Percentiles rank a stretch among this genome's conserved stretches.
Evolutionary conservation across 2,329 filamentous ascomycete genomes (phyloP).

Genomic region (Aschersonia sp.): DNA sequence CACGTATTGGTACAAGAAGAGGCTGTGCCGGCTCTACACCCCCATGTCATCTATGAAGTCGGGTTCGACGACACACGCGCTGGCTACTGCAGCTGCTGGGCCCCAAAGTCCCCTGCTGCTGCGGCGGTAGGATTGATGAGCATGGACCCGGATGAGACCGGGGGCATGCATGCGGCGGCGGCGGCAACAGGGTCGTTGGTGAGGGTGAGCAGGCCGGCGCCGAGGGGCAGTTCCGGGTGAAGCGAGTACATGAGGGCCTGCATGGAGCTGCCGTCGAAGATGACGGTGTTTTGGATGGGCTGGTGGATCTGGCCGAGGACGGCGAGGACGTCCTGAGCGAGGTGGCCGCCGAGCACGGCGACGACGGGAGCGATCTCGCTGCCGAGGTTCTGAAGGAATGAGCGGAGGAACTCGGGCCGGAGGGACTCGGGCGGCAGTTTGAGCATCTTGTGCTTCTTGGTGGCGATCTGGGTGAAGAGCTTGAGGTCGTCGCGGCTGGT

Average conservation of each 20-base stretch:
- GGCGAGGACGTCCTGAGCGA: slow-evolving; percentile 96
- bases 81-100: too few species aligned
- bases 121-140: too few species aligned
- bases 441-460: slow-evolving; percentile 62
- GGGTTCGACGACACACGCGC: too few species aligned
- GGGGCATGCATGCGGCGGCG: not conserved
- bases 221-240: slow-evolving; percentile 51
- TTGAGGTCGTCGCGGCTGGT: slow-evolving; percentile 51
- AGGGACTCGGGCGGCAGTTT: slow-evolving; percentile 55
- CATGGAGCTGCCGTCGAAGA: slow-evolving; percentile 78
- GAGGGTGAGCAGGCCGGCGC: slow-evolving; percentile 28
- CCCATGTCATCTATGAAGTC: too few species aligned
- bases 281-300: slow-evolving; percentile 85
- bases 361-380: slow-evolving; percentile 77
- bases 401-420: slow-evolving; percentile 58
- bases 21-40: too few species aligned
- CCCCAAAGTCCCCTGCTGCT: too few species aligned
- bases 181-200: not conserved
- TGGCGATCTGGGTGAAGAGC: slow-evolving; percentile 64
- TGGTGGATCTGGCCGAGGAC: slow-evolving; percentile 84
- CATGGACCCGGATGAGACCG: too few species aligned
- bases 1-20: too few species aligned
- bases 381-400: slow-evolving; percentile 75
- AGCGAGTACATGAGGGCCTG: slow-evolving; percentile 69
- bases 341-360: slow-evolving; percentile 75